Percentiles rank a stretch among this genome's conserved stretches.
Evolutionary conservation across 1,284 basidiomycete species (phyloP).

Genomic region (Pyrrhoderma noxium): DNA sequence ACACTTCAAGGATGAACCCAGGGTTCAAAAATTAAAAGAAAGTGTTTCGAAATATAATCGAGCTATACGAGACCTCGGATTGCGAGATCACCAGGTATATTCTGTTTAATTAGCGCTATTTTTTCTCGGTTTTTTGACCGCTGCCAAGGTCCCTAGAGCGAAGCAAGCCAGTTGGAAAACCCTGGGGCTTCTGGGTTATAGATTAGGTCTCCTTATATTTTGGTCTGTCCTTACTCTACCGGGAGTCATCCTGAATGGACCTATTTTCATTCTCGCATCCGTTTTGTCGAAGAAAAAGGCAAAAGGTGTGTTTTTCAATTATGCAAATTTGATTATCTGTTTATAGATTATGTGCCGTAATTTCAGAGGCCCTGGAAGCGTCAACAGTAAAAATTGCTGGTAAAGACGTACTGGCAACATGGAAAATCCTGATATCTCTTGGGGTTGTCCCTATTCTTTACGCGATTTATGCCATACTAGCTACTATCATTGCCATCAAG

Average conservation of each 20-base stretch:
- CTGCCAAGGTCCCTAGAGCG: slow-evolving; percentile 64
- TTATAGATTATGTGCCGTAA: slow-evolving; percentile 12
- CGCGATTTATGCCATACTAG: slow-evolving; percentile 74
- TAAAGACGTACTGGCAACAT: slow-evolving; percentile 93
- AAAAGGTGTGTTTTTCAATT: slow-evolving; percentile 52
- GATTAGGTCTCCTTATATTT: slow-evolving; percentile 70
- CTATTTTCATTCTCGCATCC: slow-evolving; percentile 92
- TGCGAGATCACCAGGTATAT: slow-evolving; percentile 91
- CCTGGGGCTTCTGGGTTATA: slow-evolving; percentile 79
- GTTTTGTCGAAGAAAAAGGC: slow-evolving; percentile 87
- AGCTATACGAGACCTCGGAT: slow-evolving; percentile 84
- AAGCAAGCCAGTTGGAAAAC: slow-evolving; percentile 86
- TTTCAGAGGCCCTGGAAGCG: slow-evolving; percentile 87
- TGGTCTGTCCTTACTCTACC: slow-evolving; percentile 91
- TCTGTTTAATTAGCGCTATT: slow-evolving; percentile 13
- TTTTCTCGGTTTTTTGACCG: not conserved
- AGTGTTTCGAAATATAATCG: slow-evolving; percentile 95
- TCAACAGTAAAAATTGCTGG: slow-evolving; percentile 95
- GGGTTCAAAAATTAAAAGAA: slow-evolving; percentile 74
- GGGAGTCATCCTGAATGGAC: slow-evolving; percentile 91
- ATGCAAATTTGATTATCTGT: no score
- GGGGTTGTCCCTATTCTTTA: slow-evolving; percentile 89
- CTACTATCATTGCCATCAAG: slow-evolving; percentile 70
- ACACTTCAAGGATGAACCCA: slow-evolving; percentile 91
- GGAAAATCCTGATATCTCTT: slow-evolving; percentile 96